A percentile compares a stretch with the other conserved stretches of the same genome.
Conservation (phyloP, 2,329 filamentous ascomycete species). For the Parascedosporium putredinis region DNA sequence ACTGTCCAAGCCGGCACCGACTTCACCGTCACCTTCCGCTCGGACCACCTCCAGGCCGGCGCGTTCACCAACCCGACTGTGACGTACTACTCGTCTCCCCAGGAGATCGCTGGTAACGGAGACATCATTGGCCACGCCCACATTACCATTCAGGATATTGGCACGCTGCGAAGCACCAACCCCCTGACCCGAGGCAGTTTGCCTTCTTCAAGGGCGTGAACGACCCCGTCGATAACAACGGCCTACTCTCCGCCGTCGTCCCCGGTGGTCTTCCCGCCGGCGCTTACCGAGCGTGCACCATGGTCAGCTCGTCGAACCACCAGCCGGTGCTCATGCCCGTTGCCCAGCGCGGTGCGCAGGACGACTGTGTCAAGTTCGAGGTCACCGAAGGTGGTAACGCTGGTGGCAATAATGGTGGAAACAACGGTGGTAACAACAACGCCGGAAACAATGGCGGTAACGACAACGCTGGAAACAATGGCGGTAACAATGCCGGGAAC, state of each 20-base stretch:
- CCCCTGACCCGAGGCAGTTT: constrained; percentile 30
- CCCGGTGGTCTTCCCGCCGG: constrained; percentile 35
- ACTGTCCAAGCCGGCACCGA: constrained; percentile 25
- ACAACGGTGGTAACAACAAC: background rate
- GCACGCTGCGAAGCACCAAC: constrained; percentile 23
- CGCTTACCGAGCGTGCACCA: constrained; percentile 39
- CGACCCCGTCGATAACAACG: constrained; percentile 35
- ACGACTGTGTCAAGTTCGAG: constrained; percentile 40
- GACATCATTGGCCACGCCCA: constrained; percentile 35
- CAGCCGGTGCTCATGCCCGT: constrained; percentile 49
- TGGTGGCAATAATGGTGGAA: background rate
- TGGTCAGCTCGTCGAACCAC: constrained; percentile 40
- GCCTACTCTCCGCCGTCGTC: constrained; percentile 32
- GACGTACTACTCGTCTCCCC: constrained; percentile 46
- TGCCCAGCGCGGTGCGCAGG: constrained; percentile 41
- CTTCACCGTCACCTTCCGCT: constrained; percentile 38
- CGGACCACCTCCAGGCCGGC: constrained; percentile 38
- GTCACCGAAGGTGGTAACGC: constrained; percentile 19
- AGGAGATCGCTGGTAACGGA: constrained; percentile 31
- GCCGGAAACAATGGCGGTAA: background rate
- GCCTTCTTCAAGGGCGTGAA: constrained; percentile 51
- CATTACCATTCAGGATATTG: constrained; percentile 40
- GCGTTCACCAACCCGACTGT: constrained; percentile 41
- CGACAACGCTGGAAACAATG: constrained; percentile 12
- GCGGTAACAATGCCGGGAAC: constrained; percentile 15